These are phyloP conservation scores for Omphalotus guepiniiformis DNA, from an alignment of 768 basidiomycete species.

Conservation along the genomic window DNA sequence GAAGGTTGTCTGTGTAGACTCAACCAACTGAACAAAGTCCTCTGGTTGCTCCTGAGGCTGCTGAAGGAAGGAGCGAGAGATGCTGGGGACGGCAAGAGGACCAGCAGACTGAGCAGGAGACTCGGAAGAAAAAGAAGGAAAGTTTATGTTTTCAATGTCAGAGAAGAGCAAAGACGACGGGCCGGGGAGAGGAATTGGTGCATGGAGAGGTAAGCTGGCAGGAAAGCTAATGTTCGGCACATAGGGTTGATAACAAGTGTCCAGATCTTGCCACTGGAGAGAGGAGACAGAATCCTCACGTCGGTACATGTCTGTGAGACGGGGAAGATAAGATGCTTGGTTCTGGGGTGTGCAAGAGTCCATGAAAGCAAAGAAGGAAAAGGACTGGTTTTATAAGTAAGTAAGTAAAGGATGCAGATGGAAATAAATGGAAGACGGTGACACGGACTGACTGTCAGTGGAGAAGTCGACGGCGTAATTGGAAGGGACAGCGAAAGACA, in stretches of 20 bases:
- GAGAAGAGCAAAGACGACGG: conserved; percentile 15
- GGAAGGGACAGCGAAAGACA: neutral
- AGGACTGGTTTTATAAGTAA: too few relatives aligned
- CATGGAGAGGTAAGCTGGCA: conserved; percentile 23
- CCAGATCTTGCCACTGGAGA: too few relatives aligned
- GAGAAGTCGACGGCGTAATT: conserved; percentile 4
- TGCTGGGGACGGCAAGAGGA: neutral
- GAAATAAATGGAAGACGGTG: too few relatives aligned
- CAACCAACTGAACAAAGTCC: conserved; percentile 4
- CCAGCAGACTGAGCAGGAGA: neutral
- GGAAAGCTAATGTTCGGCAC: too few relatives aligned
- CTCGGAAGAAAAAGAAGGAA: conserved; percentile 10
- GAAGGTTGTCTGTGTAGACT: conserved; percentile 37
- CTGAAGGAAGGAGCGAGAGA: neutral
- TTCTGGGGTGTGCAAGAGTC: too few relatives aligned
- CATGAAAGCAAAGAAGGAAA: too few relatives aligned
- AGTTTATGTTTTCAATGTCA: conserved; percentile 5
- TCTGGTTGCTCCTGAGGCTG: conserved; percentile 8
- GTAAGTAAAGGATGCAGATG: too few relatives aligned
- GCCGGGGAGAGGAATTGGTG: conserved; percentile 23
- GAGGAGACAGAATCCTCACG: too few relatives aligned
- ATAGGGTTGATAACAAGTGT: too few relatives aligned
- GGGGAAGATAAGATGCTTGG: too few relatives aligned
- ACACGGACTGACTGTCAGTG: conserved; percentile 6
- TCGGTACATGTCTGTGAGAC: too few relatives aligned